Conservation (phyloP, 805 yeast species). For the Yamadazyma endophytica region DNA sequence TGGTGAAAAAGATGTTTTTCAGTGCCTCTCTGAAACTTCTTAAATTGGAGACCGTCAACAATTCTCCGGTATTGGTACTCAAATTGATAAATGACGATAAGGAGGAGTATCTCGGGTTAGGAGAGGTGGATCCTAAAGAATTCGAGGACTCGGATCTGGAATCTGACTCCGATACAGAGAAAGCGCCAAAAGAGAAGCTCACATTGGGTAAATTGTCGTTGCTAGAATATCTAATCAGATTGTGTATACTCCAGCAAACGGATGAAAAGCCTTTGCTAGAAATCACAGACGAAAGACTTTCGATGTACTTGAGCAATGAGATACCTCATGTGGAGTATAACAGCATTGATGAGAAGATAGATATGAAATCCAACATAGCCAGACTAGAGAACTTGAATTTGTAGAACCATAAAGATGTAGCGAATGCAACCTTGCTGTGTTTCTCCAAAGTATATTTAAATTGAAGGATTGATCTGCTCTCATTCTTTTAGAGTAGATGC, state of each 20-base stretch:
- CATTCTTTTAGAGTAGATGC: too few relatives aligned
- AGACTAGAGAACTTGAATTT: constrained; percentile 23
- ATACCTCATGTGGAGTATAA: constrained; percentile 9
- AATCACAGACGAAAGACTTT: constrained; percentile 63
- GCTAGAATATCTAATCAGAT: constrained; percentile 59
- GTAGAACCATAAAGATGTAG: too few relatives aligned
- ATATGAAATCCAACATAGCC: constrained; percentile 28
- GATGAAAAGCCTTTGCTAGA: constrained; percentile 52
- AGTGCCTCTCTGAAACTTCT: constrained; percentile 66
- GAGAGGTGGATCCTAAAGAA: constrained; percentile 25
- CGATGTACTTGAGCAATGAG: constrained; percentile 60
- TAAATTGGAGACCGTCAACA: constrained; percentile 56
- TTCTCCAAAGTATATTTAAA: too few relatives aligned
- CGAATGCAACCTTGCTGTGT: too few relatives aligned
- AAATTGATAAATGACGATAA: constrained; percentile 33
- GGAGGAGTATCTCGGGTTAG: constrained; percentile 54
- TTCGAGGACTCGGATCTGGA: constrained; percentile 21
- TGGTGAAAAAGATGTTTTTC: constrained; percentile 54
- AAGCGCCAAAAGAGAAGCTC: constrained; percentile 11
- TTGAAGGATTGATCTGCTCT: too few relatives aligned
- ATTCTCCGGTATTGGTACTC: constrained; percentile 62
- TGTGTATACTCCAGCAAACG: constrained; percentile 55
- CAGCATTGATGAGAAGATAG: constrained; percentile 1
- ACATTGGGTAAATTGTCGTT: constrained; percentile 41
- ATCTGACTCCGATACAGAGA: constrained; percentile 18